phyloP scores from a whole-genome alignment of 2,329 filamentous ascomycete genomes.

The Neurospora sp. region DNA sequence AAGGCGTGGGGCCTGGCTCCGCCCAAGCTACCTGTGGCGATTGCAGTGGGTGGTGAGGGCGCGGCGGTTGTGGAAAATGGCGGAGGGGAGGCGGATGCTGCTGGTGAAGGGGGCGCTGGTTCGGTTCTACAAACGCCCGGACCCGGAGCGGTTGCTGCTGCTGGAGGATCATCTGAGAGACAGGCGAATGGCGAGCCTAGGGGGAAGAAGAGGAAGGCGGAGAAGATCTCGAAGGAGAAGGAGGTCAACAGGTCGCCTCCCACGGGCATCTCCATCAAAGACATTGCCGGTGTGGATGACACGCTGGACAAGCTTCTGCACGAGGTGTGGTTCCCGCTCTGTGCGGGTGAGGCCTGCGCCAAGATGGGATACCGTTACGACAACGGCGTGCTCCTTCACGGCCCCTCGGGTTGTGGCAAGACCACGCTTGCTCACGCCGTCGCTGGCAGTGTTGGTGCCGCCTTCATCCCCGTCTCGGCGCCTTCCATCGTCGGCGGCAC shows the following conservation, averaged over 20 bases:
- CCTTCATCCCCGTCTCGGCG: conserved; percentile 73
- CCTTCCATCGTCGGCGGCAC: conserved; percentile 76
- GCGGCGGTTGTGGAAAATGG: background rate
- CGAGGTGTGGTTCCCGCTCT: conserved; percentile 63
- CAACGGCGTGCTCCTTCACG: conserved; percentile 68
- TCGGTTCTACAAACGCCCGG: background rate
- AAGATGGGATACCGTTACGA: conserved; percentile 58
- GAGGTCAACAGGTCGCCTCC: conserved; percentile 54
- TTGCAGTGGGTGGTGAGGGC: background rate
- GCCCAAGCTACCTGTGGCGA: conserved; percentile 10
- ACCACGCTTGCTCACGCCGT: conserved; percentile 75
- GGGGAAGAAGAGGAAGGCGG: conserved; percentile 53
- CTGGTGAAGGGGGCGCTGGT: background rate
- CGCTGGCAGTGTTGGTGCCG: conserved; percentile 63
- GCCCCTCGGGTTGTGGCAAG: conserved; percentile 78
- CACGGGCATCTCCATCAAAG: conserved; percentile 55
- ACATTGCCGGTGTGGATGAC: conserved; percentile 67
- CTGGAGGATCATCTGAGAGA: conserved; percentile 30
- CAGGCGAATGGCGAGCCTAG: conserved; percentile 56
- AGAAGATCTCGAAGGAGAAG: conserved; percentile 22
- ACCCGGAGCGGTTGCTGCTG: background rate
- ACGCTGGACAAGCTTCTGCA: conserved; percentile 61
- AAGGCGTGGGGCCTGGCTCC: conserved; percentile 29
- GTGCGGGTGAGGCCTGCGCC: conserved; percentile 54
- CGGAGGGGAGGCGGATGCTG: background rate